Evolutionary conservation across 495 filamentous ascomycete genomes (phyloP), one percentile per base, ranked within the genome.

Genomic region (Penicillium maclennaniae): DNA sequence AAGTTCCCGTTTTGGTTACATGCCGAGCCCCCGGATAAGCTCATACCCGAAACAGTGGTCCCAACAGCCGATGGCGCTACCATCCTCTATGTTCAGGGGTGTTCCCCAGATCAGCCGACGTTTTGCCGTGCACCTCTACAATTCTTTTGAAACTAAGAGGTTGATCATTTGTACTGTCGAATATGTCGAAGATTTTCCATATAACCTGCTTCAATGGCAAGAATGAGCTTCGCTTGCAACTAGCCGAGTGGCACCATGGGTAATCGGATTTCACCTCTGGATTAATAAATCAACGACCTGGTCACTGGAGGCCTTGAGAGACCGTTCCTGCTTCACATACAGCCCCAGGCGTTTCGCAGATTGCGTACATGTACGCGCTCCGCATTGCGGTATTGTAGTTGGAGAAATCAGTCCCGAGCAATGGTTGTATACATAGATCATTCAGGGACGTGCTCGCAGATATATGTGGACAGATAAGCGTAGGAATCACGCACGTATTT

Each of bases 21-120:
- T 21, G 16, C 60, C 60, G 60, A 59, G 43, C 0, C 0, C 5
- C 48, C 66, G 26, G 60, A 47, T 12, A 56, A 59, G 45, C 17
- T 51, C 36, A 56, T 37, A 48, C 44, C 60, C 60, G 60, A 36
- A 8, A 21, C 28, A 40, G 49, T 37, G 34, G 19, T 15, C 5
- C 21, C 43, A 28, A 43, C 16, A 55, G 39, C 56, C 49, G 53
- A 60, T 59, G 46, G 51, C 51, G 56, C 56, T 51, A 59, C 56
- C 15, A 15, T 48, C 5, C 23, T n/a, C 26, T 46, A n/a, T 47
- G 1, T 4, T 2, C 10, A 2, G 34, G 37, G 16, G 45, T 28
- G 45, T 25, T 20, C 23, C 47, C 19, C 3, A 12, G 36, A 49
- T 41, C 47, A 23, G 47, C 38, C 25, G 7, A 15, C 17, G 14